These are phyloP conservation scores for Amanita inopinata DNA, from an alignment of 768 basidiomycete genomes.

Conservation along the genomic window DNA sequence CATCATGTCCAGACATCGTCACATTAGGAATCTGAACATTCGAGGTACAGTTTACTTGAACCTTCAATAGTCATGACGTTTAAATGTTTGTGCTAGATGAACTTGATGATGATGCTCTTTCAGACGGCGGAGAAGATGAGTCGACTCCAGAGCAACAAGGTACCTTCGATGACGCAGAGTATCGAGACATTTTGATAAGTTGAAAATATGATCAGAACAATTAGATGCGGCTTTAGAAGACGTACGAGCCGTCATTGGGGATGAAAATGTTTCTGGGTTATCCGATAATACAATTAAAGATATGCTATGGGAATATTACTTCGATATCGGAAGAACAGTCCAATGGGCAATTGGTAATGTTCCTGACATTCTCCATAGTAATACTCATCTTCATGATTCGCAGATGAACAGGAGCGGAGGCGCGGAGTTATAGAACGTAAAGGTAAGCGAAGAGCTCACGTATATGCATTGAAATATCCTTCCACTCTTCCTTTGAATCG, in stretches of 20 bases:
- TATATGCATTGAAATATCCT: slow-evolving; percentile 19
- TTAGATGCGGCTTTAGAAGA: slow-evolving; percentile 64
- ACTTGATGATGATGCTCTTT: slow-evolving; percentile 72
- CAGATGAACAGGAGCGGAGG: slow-evolving; percentile 64
- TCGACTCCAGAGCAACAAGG: slow-evolving; percentile 81
- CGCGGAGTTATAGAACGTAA: slow-evolving; percentile 61
- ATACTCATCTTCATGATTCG: slow-evolving; percentile 11
- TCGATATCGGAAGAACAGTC: slow-evolving; percentile 71
- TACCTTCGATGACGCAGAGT: slow-evolving; percentile 20
- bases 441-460: slow-evolving; percentile 58
- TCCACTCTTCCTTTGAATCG: slow-evolving; percentile 20
- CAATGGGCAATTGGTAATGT: slow-evolving; percentile 64
- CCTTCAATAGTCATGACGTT: slow-evolving; percentile 2
- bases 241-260: slow-evolving; percentile 60
- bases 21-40: slow-evolving; percentile 79
- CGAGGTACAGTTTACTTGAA: slow-evolving; percentile 34
- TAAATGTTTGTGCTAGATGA: slow-evolving; percentile 48
- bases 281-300: slow-evolving; percentile 71
- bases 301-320: slow-evolving; percentile 80
- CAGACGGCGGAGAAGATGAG: slow-evolving; percentile 70
- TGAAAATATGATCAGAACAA: slow-evolving; percentile 33
- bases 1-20: slow-evolving; percentile 86
- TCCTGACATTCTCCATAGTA: not conserved
- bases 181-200: slow-evolving; percentile 4
- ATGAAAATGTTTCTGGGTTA: slow-evolving; percentile 53